Evolutionary conservation across 2,329 filamentous ascomycete genomes (phyloP).

Genomic region (Pseudodiploospora longispora): DNA sequence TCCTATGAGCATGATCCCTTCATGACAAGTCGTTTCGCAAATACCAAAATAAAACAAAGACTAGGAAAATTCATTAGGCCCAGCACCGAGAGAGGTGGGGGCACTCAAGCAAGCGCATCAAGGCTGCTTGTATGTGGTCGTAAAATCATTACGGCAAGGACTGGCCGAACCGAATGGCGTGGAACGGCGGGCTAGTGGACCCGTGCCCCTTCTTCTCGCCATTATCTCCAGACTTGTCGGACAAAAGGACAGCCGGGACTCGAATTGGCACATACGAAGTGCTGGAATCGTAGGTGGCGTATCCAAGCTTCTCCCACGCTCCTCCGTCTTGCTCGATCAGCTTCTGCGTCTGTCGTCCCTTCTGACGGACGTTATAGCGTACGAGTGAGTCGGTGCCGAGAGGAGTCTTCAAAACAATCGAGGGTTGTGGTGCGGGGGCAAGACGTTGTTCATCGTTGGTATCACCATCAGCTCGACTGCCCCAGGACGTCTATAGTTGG

Average conservation of each 20-base stretch:
- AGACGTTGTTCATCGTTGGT: conserved; percentile 69
- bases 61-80: background rate
- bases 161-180: conserved; percentile 5
- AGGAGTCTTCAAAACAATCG: conserved; percentile 35
- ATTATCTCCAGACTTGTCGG: background rate
- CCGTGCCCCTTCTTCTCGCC: background rate
- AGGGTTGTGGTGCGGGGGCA: conserved; percentile 37
- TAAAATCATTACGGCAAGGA: conserved; percentile 7
- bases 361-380: conserved; percentile 37
- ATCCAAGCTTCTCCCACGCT: conserved; percentile 24
- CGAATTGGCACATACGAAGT: conserved; percentile 26
- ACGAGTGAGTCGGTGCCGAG: conserved; percentile 35
- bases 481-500: conserved; percentile 74
- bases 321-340: conserved; percentile 12
- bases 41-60: background rate
- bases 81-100: too few species aligned
- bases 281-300: conserved; percentile 27
- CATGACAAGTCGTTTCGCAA: too few species aligned
- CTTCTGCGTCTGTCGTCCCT: conserved; percentile 24
- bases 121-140: background rate
- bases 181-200: conserved; percentile 1
- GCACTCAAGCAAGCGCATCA: too few species aligned
- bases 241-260: conserved; percentile 10
- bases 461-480: conserved; percentile 86
- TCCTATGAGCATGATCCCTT: too few species aligned